Evolutionary conservation across 1,284 basidiomycete species (phyloP).

Genomic region (Moniliella sp.): DNA sequence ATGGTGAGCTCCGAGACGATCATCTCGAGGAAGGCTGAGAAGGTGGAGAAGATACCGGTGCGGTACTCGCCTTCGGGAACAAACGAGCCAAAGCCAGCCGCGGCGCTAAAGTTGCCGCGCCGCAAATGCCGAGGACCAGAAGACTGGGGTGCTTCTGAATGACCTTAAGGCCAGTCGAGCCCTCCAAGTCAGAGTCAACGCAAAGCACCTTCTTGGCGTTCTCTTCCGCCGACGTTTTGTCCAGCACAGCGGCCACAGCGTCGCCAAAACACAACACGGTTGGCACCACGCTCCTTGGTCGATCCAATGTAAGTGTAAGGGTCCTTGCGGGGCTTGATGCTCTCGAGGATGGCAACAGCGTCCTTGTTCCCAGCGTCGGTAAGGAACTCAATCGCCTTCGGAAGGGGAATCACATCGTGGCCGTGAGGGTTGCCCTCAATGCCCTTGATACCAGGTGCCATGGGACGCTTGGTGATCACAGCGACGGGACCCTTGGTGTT

Average conservation of each 20-base stretch:
- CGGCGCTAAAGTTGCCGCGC: constrained; percentile 57
- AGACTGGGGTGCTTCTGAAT: constrained; percentile 71
- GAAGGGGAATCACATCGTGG: constrained; percentile 52
- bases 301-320: constrained; percentile 49
- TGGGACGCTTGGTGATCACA: constrained; percentile 51
- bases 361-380: constrained; percentile 45
- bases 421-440: constrained; percentile 56
- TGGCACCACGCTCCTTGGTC: constrained; percentile 51
- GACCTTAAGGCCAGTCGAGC: constrained; percentile 59
- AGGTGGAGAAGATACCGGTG: constrained; percentile 49
- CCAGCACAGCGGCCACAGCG: constrained; percentile 54
- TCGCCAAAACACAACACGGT: constrained; percentile 61
- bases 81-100: constrained; percentile 54
- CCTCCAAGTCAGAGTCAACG: constrained; percentile 65
- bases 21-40: constrained; percentile 73
- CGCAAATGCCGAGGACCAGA: constrained; percentile 61
- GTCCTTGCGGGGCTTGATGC: constrained; percentile 44
- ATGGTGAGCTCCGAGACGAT: constrained; percentile 65
- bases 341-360: constrained; percentile 43
- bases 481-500: constrained; percentile 52
- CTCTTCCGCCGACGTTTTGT: constrained; percentile 35
- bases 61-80: constrained; percentile 6
- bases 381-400: constrained; percentile 52
- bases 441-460: constrained; percentile 56
- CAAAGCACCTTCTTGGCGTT: constrained; percentile 39